Conservation (phyloP, 2,329 filamentous ascomycete genomes). For the Mycogone perniciosa region DNA sequence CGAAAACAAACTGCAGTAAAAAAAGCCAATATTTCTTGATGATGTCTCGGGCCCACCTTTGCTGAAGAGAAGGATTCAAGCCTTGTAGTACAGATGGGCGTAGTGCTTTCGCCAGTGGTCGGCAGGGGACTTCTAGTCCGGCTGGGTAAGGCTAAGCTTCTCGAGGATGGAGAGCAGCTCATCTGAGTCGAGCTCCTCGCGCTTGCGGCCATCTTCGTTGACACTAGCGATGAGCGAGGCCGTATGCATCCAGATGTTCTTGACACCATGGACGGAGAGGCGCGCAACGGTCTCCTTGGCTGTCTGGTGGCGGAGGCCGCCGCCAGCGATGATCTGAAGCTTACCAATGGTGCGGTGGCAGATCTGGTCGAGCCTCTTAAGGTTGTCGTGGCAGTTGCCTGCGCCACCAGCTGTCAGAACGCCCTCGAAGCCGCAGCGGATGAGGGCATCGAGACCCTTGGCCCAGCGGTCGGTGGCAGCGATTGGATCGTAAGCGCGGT, state of each 20-base stretch:
- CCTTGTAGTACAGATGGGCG: slow-evolving; percentile 4
- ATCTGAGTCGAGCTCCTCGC: slow-evolving; percentile 21
- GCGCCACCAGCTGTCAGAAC: slow-evolving; percentile 48
- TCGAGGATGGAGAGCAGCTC: slow-evolving; percentile 19
- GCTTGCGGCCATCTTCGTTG: slow-evolving; percentile 6
- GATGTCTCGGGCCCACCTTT: neutral
- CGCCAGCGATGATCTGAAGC: slow-evolving; percentile 47
- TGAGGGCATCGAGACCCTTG: slow-evolving; percentile 29
- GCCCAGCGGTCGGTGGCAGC: slow-evolving; percentile 21
- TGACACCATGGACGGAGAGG: slow-evolving; percentile 19
- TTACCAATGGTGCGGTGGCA: slow-evolving; percentile 20
- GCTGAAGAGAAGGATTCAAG: neutral
- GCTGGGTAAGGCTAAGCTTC: slow-evolving; percentile 17
- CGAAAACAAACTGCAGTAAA: too few relatives aligned
- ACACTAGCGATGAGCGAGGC: slow-evolving; percentile 25
- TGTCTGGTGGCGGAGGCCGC: slow-evolving; percentile 42
- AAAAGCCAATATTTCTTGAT: too few relatives aligned
- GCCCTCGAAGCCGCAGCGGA: slow-evolving; percentile 40
- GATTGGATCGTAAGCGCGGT: slow-evolving; percentile 50
- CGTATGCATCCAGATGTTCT: slow-evolving; percentile 41
- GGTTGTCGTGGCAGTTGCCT: slow-evolving; percentile 35
- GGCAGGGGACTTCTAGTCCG: slow-evolving; percentile 24
- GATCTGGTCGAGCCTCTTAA: slow-evolving; percentile 31
- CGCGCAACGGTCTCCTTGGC: slow-evolving; percentile 23
- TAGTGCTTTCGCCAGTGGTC: slow-evolving; percentile 22